Percentiles rank a stretch among this genome's conserved stretches.
Conservation (phyloP, 106 monocot genomes). For the Vanilla planifolia region DNA sequence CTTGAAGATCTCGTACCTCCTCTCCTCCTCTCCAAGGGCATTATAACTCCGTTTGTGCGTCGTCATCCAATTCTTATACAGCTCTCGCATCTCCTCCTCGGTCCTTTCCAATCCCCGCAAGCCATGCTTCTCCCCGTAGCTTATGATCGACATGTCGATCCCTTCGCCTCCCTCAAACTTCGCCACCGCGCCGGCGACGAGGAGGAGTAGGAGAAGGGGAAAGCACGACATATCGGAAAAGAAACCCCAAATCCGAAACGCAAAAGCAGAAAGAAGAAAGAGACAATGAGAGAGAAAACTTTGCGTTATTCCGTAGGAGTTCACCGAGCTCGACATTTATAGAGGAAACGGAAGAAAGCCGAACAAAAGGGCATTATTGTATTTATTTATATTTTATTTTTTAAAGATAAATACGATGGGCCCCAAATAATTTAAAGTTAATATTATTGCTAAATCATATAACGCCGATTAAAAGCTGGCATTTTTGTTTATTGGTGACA, state of each 20-base stretch:
- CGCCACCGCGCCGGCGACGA: constrained; percentile 2
- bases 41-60: constrained; percentile 27
- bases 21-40: constrained; percentile 33
- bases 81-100: constrained; percentile 31
- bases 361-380: neutral
- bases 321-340: neutral
- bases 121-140: constrained; percentile 18
- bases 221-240: neutral
- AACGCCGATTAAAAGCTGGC: no score
- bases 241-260: neutral
- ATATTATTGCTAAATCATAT: no score
- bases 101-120: constrained; percentile 20
- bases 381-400: neutral
- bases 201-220: constrained; percentile 5
- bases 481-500: no score
- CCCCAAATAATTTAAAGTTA: no score
- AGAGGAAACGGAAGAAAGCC: neutral
- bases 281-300: neutral
- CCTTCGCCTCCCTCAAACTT: neutral
- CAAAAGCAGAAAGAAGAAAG: neutral
- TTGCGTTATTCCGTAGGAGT: neutral
- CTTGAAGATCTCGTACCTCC: constrained; percentile 67
- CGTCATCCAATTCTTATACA: constrained; percentile 48
- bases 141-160: constrained; percentile 29
- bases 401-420: neutral